Conservation (phyloP, 2,329 filamentous ascomycete genomes). For the Pseudogymnoascus destructans region DNA sequence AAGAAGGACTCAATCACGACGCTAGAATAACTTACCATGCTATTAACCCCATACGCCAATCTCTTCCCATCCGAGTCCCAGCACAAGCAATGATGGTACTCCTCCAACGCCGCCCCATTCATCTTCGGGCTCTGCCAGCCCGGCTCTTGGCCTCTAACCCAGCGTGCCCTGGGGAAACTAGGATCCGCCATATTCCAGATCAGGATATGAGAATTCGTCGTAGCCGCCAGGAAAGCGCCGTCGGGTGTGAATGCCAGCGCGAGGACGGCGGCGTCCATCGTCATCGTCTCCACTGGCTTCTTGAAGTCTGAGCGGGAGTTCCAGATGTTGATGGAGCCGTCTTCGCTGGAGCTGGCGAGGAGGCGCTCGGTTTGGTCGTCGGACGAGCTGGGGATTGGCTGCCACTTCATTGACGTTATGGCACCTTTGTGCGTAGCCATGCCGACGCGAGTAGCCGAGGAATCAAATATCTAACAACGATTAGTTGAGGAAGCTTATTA, state of each 20-base stretch:
- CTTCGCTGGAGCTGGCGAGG: conserved; percentile 48
- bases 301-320: conserved; percentile 42
- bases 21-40: conserved; percentile 36
- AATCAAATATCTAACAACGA: conserved; percentile 22
- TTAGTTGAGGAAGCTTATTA: not conserved
- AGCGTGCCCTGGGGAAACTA: conserved; percentile 44
- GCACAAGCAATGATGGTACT: conserved; percentile 47
- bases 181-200: conserved; percentile 51
- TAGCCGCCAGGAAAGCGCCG: conserved; percentile 48
- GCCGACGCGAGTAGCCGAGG: conserved; percentile 28
- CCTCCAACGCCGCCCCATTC: conserved; percentile 36
- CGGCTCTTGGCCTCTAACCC: conserved; percentile 41
- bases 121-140: conserved; percentile 47
- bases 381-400: conserved; percentile 35
- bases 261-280: conserved; percentile 44
- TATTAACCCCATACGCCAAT: conserved; percentile 50
- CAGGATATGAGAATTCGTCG: conserved; percentile 43
- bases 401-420: conserved; percentile 48
- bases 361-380: conserved; percentile 34
- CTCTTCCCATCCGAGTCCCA: conserved; percentile 51
- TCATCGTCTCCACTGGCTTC: conserved; percentile 46
- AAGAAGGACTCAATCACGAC: not conserved
- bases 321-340: conserved; percentile 50
- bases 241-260: conserved; percentile 50
- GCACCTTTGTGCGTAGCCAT: conserved; percentile 41